Base-by-base conservation (phyloP, 2,329 filamentous ascomycete genomes). In the Pseudogymnoascus sp. region DNA sequence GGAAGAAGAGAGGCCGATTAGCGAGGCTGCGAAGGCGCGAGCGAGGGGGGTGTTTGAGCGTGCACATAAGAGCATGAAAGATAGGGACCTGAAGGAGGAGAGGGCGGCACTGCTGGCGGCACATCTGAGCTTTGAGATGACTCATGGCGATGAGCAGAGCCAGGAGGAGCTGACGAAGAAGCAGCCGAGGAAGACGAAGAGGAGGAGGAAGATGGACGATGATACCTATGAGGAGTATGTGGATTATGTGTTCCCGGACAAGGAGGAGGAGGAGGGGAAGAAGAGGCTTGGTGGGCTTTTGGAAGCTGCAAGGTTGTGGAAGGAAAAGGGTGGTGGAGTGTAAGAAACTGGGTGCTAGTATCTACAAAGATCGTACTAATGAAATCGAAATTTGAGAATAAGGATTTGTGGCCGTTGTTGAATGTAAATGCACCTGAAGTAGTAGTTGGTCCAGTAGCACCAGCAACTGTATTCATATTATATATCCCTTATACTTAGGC, bases 231-330 rank as follows among this genome's bases (percentile, higher is more conserved):
- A 99, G 81, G 95, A 99, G 78, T 97, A 96, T 76, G 85, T 95
- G 77, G 95, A 97, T 75, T 97, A 96, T 71, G 85, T 99, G 35
- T 99, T 99, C 85, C 95, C 95, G 0, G 92, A 91, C 4, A 95
- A 97, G 78, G 93, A 97, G 35, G 60, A 62, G 29, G 38, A 38
- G 19, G 56, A 60, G 31, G 56, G 31, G 11, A 60, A 38, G 35
- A 35, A 38, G 38, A 35, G 42, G 17, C 59, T 42, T 19, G 38
- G 53, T 38, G 44, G 59, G 35, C 21, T 63, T 31, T n/a, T 56
- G 50, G 29, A 59, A 29, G 61, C 42, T 29, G 50, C 61, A 37
- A 56, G 61, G n/a, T 13, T 26, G 31, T 62, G 29, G 50, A 60
- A 60, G 50, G 33, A 60, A 10, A 29, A 56, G 29, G 35, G 38